Conservation (phyloP, 305 asterid species). For the Rubia peregrina region DNA sequence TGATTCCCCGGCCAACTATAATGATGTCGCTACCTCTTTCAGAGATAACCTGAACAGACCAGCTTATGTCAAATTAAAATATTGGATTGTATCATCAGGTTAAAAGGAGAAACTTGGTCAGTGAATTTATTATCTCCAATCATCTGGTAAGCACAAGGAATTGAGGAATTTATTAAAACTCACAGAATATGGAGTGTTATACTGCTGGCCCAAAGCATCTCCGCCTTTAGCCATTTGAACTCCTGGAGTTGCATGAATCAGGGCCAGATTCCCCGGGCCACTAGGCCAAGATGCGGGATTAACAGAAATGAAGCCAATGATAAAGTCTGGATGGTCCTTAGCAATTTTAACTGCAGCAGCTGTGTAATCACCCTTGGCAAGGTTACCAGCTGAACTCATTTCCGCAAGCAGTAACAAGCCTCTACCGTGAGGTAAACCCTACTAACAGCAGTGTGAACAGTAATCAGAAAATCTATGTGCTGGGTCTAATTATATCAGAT, state of each 20-base stretch:
- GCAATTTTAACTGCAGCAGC: conserved; percentile 96
- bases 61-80: background rate
- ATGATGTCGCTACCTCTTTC: conserved; percentile 88
- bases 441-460: conserved; percentile 22
- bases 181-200: conserved; percentile 86
- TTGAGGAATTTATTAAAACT: conserved; percentile 20
- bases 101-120: background rate
- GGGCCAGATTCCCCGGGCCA: conserved; percentile 74
- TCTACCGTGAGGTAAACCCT: conserved; percentile 85
- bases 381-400: conserved; percentile 95
- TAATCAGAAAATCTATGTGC: conserved; percentile 2
- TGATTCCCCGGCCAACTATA: conserved; percentile 95
- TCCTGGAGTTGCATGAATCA: conserved; percentile 95
- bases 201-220: conserved; percentile 90
- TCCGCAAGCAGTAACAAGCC: conserved; percentile 89
- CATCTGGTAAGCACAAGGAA: background rate
- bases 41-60: conserved; percentile 55
- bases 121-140: background rate
- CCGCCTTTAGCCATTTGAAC: conserved; percentile 95
- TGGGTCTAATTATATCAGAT: background rate
- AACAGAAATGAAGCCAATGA: conserved; percentile 92
- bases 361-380: conserved; percentile 89
- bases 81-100: background rate
- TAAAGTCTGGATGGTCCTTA: conserved; percentile 87
- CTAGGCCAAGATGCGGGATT: conserved; percentile 89